Conservation (phyloP, 2,329 filamentous ascomycete species). For the Diaporthe citriasiana region DNA sequence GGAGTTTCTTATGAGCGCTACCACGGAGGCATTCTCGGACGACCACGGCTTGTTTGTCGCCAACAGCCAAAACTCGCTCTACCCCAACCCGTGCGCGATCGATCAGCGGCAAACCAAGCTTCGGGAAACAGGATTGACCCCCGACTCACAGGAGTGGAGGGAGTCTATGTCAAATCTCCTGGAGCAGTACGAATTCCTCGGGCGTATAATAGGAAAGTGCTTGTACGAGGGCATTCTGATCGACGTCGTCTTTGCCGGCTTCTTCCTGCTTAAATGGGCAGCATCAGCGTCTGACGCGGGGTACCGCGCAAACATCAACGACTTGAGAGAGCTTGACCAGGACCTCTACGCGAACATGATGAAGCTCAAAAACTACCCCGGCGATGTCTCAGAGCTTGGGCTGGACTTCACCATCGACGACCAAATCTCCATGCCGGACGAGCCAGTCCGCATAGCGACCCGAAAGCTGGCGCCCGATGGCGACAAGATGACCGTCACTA, state of each 20-base stretch:
- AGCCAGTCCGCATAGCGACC: slow-evolving; percentile 73
- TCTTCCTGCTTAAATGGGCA: slow-evolving; percentile 97
- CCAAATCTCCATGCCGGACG: slow-evolving; percentile 62
- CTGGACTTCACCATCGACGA: slow-evolving; percentile 94
- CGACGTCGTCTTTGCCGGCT: slow-evolving; percentile 92
- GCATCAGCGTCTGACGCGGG: slow-evolving; percentile 72
- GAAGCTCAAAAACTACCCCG: slow-evolving; percentile 86
- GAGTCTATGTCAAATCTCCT: slow-evolving; percentile 72
- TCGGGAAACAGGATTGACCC: slow-evolving; percentile 63
- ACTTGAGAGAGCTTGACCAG: slow-evolving; percentile 92
- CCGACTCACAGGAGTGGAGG: slow-evolving; percentile 70
- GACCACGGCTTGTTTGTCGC: slow-evolving; percentile 79
- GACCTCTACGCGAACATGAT: slow-evolving; percentile 89
- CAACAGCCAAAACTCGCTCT: slow-evolving; percentile 88
- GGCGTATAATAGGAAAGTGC: slow-evolving; percentile 94
- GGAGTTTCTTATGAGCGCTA: slow-evolving; percentile 93
- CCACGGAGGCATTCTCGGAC: slow-evolving; percentile 82
- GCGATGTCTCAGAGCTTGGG: slow-evolving; percentile 83
- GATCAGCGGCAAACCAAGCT: slow-evolving; percentile 77
- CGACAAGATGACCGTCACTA: slow-evolving; percentile 83
- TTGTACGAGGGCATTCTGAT: slow-evolving; percentile 97
- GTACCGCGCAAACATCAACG: slow-evolving; percentile 94
- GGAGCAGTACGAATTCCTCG: slow-evolving; percentile 88
- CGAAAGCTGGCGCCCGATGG: slow-evolving; percentile 84
- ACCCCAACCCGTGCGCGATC: slow-evolving; percentile 85